Evolutionary conservation across 768 basidiomycete species (phyloP), one percentile per base, ranked within the genome.

Genomic region (Termitomyces bulborhizus): DNA sequence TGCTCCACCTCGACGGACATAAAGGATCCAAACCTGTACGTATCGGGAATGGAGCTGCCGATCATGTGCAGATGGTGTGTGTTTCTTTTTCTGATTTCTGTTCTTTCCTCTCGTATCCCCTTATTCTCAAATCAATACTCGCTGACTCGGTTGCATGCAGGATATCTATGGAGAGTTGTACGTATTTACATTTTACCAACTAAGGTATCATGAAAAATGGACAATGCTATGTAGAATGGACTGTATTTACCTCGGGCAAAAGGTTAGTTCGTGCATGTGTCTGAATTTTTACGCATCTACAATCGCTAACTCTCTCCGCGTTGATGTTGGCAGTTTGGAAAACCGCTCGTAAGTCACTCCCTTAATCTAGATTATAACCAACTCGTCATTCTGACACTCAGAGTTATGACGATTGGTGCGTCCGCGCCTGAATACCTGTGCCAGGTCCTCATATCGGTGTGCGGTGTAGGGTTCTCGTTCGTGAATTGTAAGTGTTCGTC

Each of bases 81-180:
- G 2, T 40, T 15, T 39, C 45, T n/a, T 3, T 9, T 32, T 46
- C 7, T 40, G 0, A 29, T 15, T 2, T 11, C 9, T 26, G 13
- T 13, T 16, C 36, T 6, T 37, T 37, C 2, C 34, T 34, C 3
- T 12, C 34, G 34, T 12, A 12, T 13, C 34, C 12, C 3, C 32
- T 32, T 5, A 4, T 1, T 3, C 13, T 36, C 1, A 9, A 13
- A 15, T 32, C 4, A 4, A 5, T 13, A 37, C 36, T 16, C 15
- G 15, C 36, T 37, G 36, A 37, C 36, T 9, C 12, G 1, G 26
- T 4, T 16, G 15, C 9, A 16, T 11, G 1, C 58, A 93, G 92
- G 96, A 99, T 68, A 98, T 99, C 53, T 98, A 98, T 61, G 96
- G 96, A 32, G 95, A 97, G 72, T 69, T 94, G 90, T 90, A 67